Base-by-base conservation (phyloP, 306 rosid genomes). In the Pyrus communis region DNA sequence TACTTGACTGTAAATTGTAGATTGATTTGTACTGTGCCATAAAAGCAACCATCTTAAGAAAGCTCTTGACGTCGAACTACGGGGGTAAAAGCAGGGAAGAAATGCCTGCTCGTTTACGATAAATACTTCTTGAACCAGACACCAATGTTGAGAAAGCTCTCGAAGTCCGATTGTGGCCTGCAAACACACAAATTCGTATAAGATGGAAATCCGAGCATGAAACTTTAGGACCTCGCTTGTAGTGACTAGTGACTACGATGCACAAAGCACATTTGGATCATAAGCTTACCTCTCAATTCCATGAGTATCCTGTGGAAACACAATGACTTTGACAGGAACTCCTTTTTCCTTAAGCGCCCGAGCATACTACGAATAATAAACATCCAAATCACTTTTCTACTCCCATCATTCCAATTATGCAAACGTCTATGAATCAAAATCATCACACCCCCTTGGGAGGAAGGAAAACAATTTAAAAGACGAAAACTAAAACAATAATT, bases 121-220 rank as follows among this genome's bases (percentile, higher is more conserved):
- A 84, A 85, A 33, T 90, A 78, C 82, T 90, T 95, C 77, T 85
- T 84, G 87, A 95, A 95, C 97, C 97, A 95, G 30, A 86, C 88
- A 19, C 92, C 97, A 79, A 95, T 88, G 74, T 89, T 95, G 59
- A 95, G 91, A 82, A 77, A 92, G 86, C 93, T 86, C 86, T 95
- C 98, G 25, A 86, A 95, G 85, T 92, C 96, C 1, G 98, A 88
- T 85, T 89, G 97, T 13, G 98, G 98, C 85, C 98, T 95, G 81
- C 68, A 71, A 21, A 71, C 31, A 35, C 2, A 33, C 2, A 38
- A 60, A 43, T 60, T 60, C 11, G 28, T 40, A 60, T 23, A 22
- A 72, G 69, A 73, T 73, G 21, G 22, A 58, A 42, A 73, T 22
- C 55, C 8, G 19, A 60, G 68, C 10, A 38, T 13, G 54, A 58